A percentile compares a stretch with the other conserved stretches of the same genome.
These are phyloP conservation scores for Aspergillus sergii DNA, from an alignment of 2,329 filamentous ascomycete species.

Conservation along the genomic window DNA sequence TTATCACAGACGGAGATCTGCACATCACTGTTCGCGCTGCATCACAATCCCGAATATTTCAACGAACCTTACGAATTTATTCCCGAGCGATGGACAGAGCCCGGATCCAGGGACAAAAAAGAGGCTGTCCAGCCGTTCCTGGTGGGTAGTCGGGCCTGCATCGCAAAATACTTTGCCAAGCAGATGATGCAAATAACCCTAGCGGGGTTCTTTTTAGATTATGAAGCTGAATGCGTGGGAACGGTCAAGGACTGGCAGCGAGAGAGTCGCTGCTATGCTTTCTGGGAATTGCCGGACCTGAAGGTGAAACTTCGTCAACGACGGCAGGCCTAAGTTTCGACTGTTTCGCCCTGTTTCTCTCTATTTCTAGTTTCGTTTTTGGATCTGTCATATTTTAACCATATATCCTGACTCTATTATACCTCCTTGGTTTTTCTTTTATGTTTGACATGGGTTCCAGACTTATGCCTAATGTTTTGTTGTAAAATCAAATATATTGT, in stretches of 20 bases:
- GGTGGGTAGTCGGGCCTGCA: conserved; percentile 28
- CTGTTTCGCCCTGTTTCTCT: not conserved
- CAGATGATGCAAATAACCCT: conserved; percentile 30
- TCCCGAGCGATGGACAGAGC: conserved; percentile 38
- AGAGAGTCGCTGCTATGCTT: conserved; percentile 28
- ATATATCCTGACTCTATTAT: not conserved
- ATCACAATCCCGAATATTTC: conserved; percentile 36
- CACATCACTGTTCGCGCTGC: conserved; percentile 32
- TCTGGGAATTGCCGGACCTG: conserved; percentile 30
- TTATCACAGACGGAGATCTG: conserved; percentile 27
- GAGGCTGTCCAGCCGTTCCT: conserved; percentile 29
- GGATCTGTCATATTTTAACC: too few species aligned
- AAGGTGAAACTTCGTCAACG: conserved; percentile 19
- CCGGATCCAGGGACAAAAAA: conserved; percentile 23
- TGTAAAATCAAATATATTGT: not conserved
- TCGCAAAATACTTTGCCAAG: conserved; percentile 31
- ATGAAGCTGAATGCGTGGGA: conserved; percentile 27
- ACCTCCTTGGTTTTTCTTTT: not conserved
- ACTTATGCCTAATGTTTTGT: not conserved
- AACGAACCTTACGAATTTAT: conserved; percentile 29
- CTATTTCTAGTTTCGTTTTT: not conserved
- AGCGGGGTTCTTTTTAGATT: conserved; percentile 27
- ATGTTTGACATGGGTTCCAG: not conserved
- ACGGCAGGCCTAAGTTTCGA: not conserved
- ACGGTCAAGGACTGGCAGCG: conserved; percentile 26